Evolutionary conservation across 2,329 filamentous ascomycete species (phyloP).

Genomic region (Karstenula rhodostoma): DNA sequence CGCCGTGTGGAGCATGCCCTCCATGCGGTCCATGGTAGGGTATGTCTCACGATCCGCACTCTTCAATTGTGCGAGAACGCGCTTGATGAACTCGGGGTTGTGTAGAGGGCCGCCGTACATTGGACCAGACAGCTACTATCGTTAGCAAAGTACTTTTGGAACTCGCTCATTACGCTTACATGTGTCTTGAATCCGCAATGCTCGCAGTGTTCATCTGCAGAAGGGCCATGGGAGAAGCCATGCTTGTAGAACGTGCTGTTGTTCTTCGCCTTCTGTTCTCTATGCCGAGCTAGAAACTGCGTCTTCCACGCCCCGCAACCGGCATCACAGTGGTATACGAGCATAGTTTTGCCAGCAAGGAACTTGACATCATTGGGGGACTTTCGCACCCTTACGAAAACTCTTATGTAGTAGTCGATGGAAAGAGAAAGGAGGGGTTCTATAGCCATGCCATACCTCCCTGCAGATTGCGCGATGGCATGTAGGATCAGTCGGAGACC

Average conservation of each 20-base stretch:
- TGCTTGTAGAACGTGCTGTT: conserved; percentile 78
- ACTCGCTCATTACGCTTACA: conserved; percentile 28
- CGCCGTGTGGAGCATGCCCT: conserved; percentile 90
- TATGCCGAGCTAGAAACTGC: conserved; percentile 78
- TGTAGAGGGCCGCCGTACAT: conserved; percentile 96
- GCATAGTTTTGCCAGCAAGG: conserved; percentile 87
- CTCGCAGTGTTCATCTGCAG: conserved; percentile 71
- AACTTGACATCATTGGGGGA: conserved; percentile 90
- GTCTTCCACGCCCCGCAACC: conserved; percentile 93
- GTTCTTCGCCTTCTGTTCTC: conserved; percentile 72
- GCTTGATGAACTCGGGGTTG: conserved; percentile 80
- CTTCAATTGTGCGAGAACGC: conserved; percentile 77
- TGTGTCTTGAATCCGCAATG: conserved; percentile 91
- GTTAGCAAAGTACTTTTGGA: neutral
- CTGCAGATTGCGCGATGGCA: conserved; percentile 79
- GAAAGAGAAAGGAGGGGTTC: conserved; percentile 92
- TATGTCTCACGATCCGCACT: conserved; percentile 74
- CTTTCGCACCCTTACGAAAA: conserved; percentile 84
- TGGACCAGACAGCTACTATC: conserved; percentile 73
- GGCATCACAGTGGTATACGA: conserved; percentile 87
- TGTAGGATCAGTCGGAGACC: conserved; percentile 88
- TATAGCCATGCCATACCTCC: conserved; percentile 84
- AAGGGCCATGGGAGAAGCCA: conserved; percentile 74
- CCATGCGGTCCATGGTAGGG: conserved; percentile 79
- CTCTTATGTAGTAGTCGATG: conserved; percentile 92